Evolutionary conservation across 176 grass and related monocot species (phyloP), one percentile per base, ranked within the genome.

Genomic region (Juncus inflexus): DNA sequence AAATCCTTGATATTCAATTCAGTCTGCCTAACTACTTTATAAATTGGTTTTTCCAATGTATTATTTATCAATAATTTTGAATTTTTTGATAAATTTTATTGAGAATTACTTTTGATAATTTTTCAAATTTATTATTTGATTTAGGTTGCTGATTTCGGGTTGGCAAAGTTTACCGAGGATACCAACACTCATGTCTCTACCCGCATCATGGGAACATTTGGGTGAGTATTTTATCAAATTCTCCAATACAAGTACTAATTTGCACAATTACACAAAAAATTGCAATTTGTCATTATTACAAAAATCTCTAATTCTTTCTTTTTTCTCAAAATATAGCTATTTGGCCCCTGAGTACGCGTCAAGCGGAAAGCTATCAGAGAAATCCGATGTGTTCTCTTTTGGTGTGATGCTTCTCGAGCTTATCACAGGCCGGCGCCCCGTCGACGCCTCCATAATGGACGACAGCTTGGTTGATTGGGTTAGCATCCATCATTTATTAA

Each of bases 381-480:
- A 99, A 16, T 99, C 94, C 0, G 94, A 99, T 35, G 94, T 99
- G 53, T 99, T 99, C 88, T 99, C 94, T 11, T 99, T 82, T 38
- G 94, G 94, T 42, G 94, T 99, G 35, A 89, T 99, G 94, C 86
- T 92, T 65, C 80, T 99, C 4, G 88, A 99, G 80, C 79, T 99
- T 35, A 92, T 99, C 62, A 99, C 88, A 15, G 94, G 94, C 64
- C 81, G 81, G 47, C 59, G 85, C 8, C 85, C 94, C 5, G 80
- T 92, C 0, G 88, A 99, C 9, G 42, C 71, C 57, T 69, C 61
- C 0, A 77, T 65, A 74, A 92, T 92, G 88, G 94, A 92, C 41
- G 94, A 99, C 15, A 89, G 85, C 80, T 69, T 99, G 65, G 94
- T 92, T 5, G 94, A 99, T 42, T 99, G 94, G 94, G 91, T 96